Evolutionary conservation across 495 filamentous ascomycete genomes (phyloP), one percentile per base, ranked within the genome.

Genomic region (Neurospora sp.): DNA sequence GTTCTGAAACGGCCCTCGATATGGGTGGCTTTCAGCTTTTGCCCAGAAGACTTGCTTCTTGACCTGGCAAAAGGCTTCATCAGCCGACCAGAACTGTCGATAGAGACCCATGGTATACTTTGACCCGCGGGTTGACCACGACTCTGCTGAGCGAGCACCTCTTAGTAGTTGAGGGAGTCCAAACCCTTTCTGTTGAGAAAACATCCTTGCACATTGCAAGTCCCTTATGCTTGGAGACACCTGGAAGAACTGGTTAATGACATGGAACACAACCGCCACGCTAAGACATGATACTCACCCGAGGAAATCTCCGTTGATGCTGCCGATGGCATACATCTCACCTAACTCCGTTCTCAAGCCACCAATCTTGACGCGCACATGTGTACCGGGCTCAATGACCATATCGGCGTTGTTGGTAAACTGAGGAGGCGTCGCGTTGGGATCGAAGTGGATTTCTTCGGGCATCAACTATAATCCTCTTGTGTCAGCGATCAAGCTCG

Each of bases 271-370:
- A 16, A 14, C 53, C 27, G 1, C 53, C 27, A 35, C 27, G 22
- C 0, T 65, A 8, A 16, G 31, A 14, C 12, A 5, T 35, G 6
- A 39, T 40, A 74, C 78, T 72, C 81, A 86, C 84, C 87, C 87
- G 40, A 89, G 84, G 77, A 87, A 89, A 72, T 89, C 93, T 81
- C 98, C 96, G 84, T 97, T 97, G 79, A 99, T 97, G 42, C 92
- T 98, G 48, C 94, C 96, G 80, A 98, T 97, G 40, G 95, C 96
- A 85, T 91, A 97, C 87, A 99, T 96, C 76, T 91, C 90, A 37
- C 91, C 93, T 65, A 98, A 92, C 77, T 98, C 96, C 70, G 90
- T 93, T 79, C 97, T 89, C 16, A 94, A 91, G 75, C 96, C 96
- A 69, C 97, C 90, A 69, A 99, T 90, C 82, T 97, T 97, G 72